A percentile compares a stretch with the other conserved stretches of the same genome.
Evolutionary conservation across 1,139 yeast species (phyloP).

Genomic region (Ogataea hybrid): DNA sequence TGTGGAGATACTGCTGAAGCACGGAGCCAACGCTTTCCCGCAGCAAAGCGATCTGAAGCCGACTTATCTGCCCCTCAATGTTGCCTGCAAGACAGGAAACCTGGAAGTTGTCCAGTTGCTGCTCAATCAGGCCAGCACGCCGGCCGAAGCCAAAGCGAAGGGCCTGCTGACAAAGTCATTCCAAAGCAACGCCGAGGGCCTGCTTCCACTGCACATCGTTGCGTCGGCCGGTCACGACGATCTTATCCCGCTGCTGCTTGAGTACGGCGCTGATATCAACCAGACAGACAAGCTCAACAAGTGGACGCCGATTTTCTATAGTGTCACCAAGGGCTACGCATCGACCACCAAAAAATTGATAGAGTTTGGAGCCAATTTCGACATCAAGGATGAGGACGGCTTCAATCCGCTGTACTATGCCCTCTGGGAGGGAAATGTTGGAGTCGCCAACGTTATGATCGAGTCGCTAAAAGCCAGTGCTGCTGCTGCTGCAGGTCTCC

Average conservation of each 20-base stretch:
- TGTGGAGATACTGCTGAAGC: conserved; percentile 45
- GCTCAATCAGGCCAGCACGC: conserved; percentile 39
- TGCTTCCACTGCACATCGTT: conserved; percentile 83
- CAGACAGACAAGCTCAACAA: conserved; percentile 79
- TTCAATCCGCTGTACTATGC: conserved; percentile 84
- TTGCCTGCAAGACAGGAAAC: conserved; percentile 87
- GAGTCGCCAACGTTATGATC: conserved; percentile 66
- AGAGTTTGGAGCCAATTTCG: conserved; percentile 68
- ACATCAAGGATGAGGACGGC: conserved; percentile 79
- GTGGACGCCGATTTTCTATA: conserved; percentile 93
- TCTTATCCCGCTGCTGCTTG: conserved; percentile 63
- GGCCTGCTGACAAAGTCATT: conserved; percentile 34
- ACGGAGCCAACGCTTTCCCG: conserved; percentile 60
- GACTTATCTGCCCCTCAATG: conserved; percentile 77
- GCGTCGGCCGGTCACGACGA: conserved; percentile 79
- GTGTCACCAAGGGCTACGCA: conserved; percentile 82
- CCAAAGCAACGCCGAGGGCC: conserved; percentile 82
- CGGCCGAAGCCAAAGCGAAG: conserved; percentile 25
- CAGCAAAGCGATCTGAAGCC: conserved; percentile 46
- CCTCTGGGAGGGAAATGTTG: conserved; percentile 89
- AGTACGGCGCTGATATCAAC: conserved; percentile 77
- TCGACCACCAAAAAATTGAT: conserved; percentile 70
- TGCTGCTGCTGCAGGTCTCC: background rate
- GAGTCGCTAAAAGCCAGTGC: conserved; percentile 27
- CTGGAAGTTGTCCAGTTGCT: conserved; percentile 66